Conservation (phyloP, 2,329 filamentous ascomycete species). For the Penicillium italicum region DNA sequence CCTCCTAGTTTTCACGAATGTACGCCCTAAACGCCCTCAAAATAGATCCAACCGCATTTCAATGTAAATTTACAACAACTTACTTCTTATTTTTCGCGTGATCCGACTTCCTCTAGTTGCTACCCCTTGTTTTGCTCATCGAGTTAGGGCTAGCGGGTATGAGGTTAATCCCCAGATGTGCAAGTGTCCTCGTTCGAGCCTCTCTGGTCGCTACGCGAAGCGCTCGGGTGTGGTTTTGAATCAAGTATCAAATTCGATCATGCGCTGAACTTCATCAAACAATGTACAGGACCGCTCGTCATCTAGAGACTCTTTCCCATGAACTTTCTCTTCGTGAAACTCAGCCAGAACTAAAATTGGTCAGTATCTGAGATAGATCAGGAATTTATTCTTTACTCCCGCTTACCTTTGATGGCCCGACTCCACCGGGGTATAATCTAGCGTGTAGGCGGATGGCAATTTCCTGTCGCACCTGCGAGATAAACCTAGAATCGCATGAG, state of each 20-base stretch:
- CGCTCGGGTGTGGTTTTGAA: neutral
- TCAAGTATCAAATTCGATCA: slow-evolving; percentile 18
- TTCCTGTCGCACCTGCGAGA: slow-evolving; percentile 91
- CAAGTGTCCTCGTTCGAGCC: neutral
- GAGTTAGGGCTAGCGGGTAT: neutral
- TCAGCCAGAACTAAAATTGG: slow-evolving; percentile 83
- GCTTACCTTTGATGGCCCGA: slow-evolving; percentile 60
- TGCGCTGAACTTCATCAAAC: slow-evolving; percentile 28
- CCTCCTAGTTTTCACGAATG: slow-evolving; percentile 17
- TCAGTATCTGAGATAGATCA: neutral
- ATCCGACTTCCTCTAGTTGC: neutral
- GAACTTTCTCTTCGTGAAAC: slow-evolving; percentile 98
- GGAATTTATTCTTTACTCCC: neutral
- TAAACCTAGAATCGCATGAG: slow-evolving; percentile 39
- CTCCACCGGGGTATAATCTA: slow-evolving; percentile 76
- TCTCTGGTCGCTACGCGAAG: neutral
- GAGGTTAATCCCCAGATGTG: neutral
- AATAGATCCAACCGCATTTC: slow-evolving; percentile 1
- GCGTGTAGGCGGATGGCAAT: slow-evolving; percentile 76
- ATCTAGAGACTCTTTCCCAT: slow-evolving; percentile 86
- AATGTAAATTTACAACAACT: slow-evolving; percentile 21
- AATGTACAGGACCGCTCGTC: slow-evolving; percentile 21
- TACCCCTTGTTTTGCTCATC: neutral
- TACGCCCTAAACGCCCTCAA: neutral
- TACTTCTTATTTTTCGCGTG: neutral